Conservation (phyloP, 1,284 basidiomycete genomes). For the Leccinum cinnamomeum region DNA sequence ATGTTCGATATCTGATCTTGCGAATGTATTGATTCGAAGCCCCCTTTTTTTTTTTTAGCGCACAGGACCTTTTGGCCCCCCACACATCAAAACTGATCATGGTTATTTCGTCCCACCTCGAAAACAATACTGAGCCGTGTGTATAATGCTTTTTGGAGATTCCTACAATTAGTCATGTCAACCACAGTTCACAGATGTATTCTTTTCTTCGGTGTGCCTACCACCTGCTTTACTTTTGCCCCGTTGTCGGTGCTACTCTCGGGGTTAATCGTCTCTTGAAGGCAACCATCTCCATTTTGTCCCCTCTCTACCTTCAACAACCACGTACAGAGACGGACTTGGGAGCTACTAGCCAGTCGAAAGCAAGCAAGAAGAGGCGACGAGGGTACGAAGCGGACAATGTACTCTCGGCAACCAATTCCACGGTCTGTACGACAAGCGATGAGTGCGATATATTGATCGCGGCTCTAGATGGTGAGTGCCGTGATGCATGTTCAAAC, state of each 20-base stretch:
- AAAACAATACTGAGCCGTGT: slow-evolving; percentile 52
- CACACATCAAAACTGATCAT: slow-evolving; percentile 49
- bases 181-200: slow-evolving; percentile 43
- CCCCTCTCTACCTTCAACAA: slow-evolving; percentile 48
- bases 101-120: slow-evolving; percentile 58
- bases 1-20: slow-evolving; percentile 14
- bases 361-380: slow-evolving; percentile 73
- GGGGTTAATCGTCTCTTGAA: slow-evolving; percentile 56
- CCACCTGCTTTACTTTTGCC: slow-evolving; percentile 45
- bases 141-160: slow-evolving; percentile 25
- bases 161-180: slow-evolving; percentile 4
- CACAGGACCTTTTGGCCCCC: slow-evolving; percentile 51
- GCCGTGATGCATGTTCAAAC: not conserved
- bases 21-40: slow-evolving; percentile 6
- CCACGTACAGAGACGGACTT: slow-evolving; percentile 30
- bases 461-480: slow-evolving; percentile 61
- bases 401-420: slow-evolving; percentile 58
- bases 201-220: slow-evolving; percentile 46
- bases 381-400: slow-evolving; percentile 80
- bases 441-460: slow-evolving; percentile 58
- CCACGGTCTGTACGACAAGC: slow-evolving; percentile 47
- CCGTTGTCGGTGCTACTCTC: slow-evolving; percentile 48
- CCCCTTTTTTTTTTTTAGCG: slow-evolving; percentile 37
- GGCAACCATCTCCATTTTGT: slow-evolving; percentile 51
- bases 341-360: slow-evolving; percentile 37